Conservation (phyloP, 169 alveolate species). For the Cryptosporidium parvum region DNA sequence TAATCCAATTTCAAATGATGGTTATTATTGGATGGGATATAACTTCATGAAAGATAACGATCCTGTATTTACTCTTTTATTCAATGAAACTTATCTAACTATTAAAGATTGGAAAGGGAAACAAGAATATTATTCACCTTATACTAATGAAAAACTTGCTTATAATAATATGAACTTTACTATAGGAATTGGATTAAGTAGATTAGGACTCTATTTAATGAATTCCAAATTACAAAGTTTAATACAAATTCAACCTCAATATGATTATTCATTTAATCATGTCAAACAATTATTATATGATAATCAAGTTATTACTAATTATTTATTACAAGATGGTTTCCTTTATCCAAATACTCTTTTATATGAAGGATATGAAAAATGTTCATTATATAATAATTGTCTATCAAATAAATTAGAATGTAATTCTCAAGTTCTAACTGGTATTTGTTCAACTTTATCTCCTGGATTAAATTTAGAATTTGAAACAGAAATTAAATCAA, state of each 20-base stretch:
- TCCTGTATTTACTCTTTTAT: constrained; percentile 7
- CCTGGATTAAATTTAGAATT: constrained; percentile 15
- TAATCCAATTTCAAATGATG: constrained; percentile 29
- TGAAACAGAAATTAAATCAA: constrained; percentile 11
- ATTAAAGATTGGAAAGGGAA: constrained; percentile 47
- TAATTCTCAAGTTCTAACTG: constrained; percentile 38
- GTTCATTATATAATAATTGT: constrained; percentile 23
- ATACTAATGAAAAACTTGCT: constrained; percentile 41
- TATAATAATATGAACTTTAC: constrained; percentile 14
- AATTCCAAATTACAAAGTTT: constrained; percentile 14
- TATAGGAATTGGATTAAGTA: constrained; percentile 37
- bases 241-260: constrained; percentile 60
- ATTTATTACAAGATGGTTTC: constrained; percentile 6
- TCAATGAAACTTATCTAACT: constrained; percentile 51
- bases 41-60: constrained; percentile 12
- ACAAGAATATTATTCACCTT: constrained; percentile 52
- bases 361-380: constrained; percentile 37
- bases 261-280: constrained; percentile 33
- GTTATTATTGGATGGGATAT: constrained; percentile 68
- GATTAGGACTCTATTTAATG: constrained; percentile 54
- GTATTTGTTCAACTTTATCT: background rate
- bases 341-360: constrained; percentile 25
- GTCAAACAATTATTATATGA: constrained; percentile 21
- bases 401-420: background rate
- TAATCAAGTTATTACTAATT: constrained; percentile 8